phyloP scores from a whole-genome alignment of 192 early-diverging fungal species.

The Podila epicladia region DNA sequence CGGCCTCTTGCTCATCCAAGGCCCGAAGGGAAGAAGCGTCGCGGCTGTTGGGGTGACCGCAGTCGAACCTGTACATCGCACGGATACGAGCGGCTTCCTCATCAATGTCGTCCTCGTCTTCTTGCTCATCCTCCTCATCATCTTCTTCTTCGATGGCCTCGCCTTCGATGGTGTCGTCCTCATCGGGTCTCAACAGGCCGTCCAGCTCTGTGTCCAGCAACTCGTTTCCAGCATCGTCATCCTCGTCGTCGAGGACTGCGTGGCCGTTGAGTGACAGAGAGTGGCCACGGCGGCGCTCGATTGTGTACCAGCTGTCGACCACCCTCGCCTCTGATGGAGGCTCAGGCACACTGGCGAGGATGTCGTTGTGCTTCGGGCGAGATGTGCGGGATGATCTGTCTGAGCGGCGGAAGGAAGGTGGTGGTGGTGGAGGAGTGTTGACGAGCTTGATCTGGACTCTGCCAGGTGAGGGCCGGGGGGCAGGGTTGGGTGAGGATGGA shows the following conservation, averaged over 20 bases:
- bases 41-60: no score
- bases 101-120: constrained; percentile 3
- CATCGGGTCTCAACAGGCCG: constrained; percentile 26
- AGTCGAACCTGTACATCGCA: background rate
- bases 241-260: constrained; percentile 33
- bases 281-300: background rate
- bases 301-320: constrained; percentile 2
- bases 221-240: constrained; percentile 51
- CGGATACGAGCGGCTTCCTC: background rate
- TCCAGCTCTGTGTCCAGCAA: constrained; percentile 40
- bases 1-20: constrained; percentile 1
- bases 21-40: background rate
- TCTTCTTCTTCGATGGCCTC: constrained; percentile 30
- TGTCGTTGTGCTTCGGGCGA: background rate
- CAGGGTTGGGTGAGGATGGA: background rate
- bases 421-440: background rate
- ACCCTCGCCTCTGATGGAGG: background rate
- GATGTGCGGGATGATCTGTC: background rate
- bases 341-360: background rate
- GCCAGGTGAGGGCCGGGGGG: background rate
- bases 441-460: constrained; percentile 6
- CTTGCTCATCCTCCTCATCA: background rate
- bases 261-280: constrained; percentile 12
- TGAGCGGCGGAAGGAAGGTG: background rate
- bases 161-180: constrained; percentile 45